phyloP scores from a whole-genome alignment of 2,329 filamentous ascomycete genomes.

The Pyrenophora tritici-repentis region DNA sequence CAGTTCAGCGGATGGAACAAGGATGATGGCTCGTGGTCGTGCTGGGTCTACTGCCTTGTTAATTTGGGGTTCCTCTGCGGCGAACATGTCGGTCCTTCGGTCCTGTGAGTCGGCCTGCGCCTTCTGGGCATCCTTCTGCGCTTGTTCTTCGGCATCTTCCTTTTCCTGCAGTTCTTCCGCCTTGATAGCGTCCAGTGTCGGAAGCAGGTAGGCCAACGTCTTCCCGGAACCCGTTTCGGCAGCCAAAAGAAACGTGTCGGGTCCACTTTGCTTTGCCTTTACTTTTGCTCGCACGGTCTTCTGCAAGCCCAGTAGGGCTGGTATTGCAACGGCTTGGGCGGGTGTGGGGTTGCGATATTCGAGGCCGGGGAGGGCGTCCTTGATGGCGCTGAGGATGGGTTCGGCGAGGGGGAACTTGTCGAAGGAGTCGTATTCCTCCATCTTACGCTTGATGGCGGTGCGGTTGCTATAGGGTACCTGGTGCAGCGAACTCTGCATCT shows the following conservation, averaged over 20 bases:
- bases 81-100: constrained; percentile 58
- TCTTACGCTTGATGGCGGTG: constrained; percentile 63
- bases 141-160: constrained; percentile 54
- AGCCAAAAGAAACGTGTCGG: constrained; percentile 77
- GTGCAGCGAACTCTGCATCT: constrained; percentile 85
- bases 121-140: constrained; percentile 58
- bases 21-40: constrained; percentile 79
- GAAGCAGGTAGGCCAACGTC: constrained; percentile 89
- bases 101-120: constrained; percentile 35
- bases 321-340: constrained; percentile 87
- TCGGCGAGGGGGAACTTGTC: constrained; percentile 79
- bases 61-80: constrained; percentile 62
- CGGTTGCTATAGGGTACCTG: constrained; percentile 76
- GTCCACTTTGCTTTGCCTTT: constrained; percentile 43
- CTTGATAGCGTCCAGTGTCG: constrained; percentile 84
- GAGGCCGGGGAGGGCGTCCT: constrained; percentile 77
- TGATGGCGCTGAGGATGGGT: constrained; percentile 70
- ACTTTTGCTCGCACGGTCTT: constrained; percentile 41
- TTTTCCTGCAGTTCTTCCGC: constrained; percentile 63
- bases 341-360: constrained; percentile 81
- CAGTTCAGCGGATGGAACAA: constrained; percentile 91
- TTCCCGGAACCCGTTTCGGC: constrained; percentile 98
- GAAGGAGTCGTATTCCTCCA: constrained; percentile 74
- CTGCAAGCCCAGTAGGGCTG: constrained; percentile 70
- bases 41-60: constrained; percentile 70